These are phyloP conservation scores for Coniochaeta prunicola DNA, from an alignment of 2,329 filamentous ascomycete genomes.

Conservation along the genomic window DNA sequence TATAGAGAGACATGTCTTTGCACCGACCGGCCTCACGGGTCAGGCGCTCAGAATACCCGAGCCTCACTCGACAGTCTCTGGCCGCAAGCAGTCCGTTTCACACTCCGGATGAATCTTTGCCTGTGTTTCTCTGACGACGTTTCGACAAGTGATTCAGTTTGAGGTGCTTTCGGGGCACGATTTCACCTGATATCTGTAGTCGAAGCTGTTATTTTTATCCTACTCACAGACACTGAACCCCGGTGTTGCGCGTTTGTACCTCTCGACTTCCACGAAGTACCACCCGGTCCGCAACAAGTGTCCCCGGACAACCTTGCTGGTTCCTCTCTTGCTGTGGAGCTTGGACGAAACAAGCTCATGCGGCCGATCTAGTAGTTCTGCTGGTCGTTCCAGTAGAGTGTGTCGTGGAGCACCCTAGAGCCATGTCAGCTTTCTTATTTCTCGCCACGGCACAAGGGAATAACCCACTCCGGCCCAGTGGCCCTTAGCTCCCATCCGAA, in stretches of 20 bases:
- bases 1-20: too few relatives aligned
- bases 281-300: not conserved
- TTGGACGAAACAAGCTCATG: not conserved
- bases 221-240: not conserved
- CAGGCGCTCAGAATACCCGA: too few relatives aligned
- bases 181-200: too few relatives aligned
- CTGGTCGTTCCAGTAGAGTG: constrained; percentile 46
- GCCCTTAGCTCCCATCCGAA: constrained; percentile 50
- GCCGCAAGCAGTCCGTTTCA: too few relatives aligned
- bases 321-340: not conserved
- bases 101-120: too few relatives aligned
- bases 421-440: constrained; percentile 4
- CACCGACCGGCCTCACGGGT: too few relatives aligned
- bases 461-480: constrained; percentile 43
- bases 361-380: constrained; percentile 29
- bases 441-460: constrained; percentile 12
- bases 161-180: too few relatives aligned
- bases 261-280: not conserved
- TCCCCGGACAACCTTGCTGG: not conserved
- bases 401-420: constrained; percentile 32
- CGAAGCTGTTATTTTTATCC: not conserved
- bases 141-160: too few relatives aligned
- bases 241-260: not conserved
- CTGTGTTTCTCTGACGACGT: too few relatives aligned
- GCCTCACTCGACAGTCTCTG: too few relatives aligned